These are phyloP conservation scores for Celoporthe dispersa DNA, from an alignment of 2,329 filamentous ascomycete genomes.

Conservation along the genomic window DNA sequence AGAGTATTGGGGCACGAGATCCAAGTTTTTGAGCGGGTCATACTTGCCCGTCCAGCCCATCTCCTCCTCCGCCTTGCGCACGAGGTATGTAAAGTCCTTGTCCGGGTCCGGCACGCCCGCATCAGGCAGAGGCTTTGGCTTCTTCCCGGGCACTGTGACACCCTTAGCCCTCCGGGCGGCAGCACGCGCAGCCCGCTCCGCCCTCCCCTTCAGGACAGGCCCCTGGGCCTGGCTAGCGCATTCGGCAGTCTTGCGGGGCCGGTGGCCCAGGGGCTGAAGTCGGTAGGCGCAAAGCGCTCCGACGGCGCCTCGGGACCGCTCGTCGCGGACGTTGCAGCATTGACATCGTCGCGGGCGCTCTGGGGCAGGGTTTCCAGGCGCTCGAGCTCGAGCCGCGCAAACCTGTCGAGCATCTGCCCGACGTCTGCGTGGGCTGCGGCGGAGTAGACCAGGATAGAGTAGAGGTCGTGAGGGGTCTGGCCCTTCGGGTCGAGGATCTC, in stretches of 20 bases:
- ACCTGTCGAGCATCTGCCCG: constrained; percentile 22
- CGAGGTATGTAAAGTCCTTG: constrained; percentile 20
- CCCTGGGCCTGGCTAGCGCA: constrained; percentile 14
- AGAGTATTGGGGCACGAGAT: constrained; percentile 8
- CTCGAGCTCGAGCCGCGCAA: constrained; percentile 12
- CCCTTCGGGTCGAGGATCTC: constrained; percentile 16
- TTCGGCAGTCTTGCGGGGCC: not conserved
- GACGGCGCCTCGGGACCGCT: not conserved
- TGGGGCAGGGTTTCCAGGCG: not conserved
- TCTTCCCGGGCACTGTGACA: not conserved
- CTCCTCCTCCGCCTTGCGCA: constrained; percentile 17
- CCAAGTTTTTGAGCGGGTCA: too few relatives aligned
- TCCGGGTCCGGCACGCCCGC: not conserved
- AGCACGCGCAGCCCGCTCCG: not conserved
- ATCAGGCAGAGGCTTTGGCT: not conserved
- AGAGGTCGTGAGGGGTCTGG: constrained; percentile 19
- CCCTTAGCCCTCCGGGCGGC: not conserved
- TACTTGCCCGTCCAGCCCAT: constrained; percentile 13
- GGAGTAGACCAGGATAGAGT: constrained; percentile 18
- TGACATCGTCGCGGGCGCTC: not conserved
- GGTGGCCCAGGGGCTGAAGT: not conserved
- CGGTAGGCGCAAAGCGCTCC: not conserved
- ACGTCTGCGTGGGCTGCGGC: constrained; percentile 24
- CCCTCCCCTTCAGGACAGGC: constrained; percentile 9
- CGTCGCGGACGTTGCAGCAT: not conserved